Evolutionary conservation across 2,329 filamentous ascomycete genomes (phyloP).

Genomic region (Aspergillus hiratsukae): DNA sequence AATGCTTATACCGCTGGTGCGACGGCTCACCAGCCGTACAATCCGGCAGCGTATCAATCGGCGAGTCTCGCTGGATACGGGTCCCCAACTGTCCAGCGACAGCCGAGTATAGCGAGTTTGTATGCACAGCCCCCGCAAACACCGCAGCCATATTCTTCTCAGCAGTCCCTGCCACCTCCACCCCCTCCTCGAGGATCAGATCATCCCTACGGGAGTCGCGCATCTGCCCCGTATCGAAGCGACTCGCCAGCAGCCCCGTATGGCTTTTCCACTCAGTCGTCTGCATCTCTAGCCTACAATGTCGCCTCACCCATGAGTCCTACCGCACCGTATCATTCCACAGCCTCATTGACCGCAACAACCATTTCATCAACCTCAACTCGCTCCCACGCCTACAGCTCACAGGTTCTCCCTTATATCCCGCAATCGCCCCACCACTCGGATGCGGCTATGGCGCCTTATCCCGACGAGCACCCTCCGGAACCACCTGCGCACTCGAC

Average conservation of each 20-base stretch:
- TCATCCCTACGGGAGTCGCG: conserved; percentile 34
- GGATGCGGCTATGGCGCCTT: conserved; percentile 13
- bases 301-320: conserved; percentile 18
- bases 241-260: conserved; percentile 24
- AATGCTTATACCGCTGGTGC: conserved; percentile 9
- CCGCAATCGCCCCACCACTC: conserved; percentile 20
- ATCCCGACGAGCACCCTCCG: conserved; percentile 30
- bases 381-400: conserved; percentile 19
- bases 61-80: conserved; percentile 25
- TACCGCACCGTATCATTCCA: conserved; percentile 19
- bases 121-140: conserved; percentile 28
- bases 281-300: conserved; percentile 26
- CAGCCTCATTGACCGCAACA: conserved; percentile 17
- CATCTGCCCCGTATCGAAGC: conserved; percentile 23
- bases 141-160: conserved; percentile 29
- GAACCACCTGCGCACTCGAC: conserved; percentile 30
- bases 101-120: conserved; percentile 22
- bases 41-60: conserved; percentile 47
- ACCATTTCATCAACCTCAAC: conserved; percentile 13
- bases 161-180: conserved; percentile 32
- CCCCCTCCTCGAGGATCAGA: conserved; percentile 38
- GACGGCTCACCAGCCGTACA: conserved; percentile 43
- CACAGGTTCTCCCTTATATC: conserved; percentile 20
- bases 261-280: conserved; percentile 23
- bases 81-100: conserved; percentile 32